These are phyloP conservation scores for Protomyces macrosporus DNA, from an alignment of 1,139 yeast genomes.

Conservation along the genomic window DNA sequence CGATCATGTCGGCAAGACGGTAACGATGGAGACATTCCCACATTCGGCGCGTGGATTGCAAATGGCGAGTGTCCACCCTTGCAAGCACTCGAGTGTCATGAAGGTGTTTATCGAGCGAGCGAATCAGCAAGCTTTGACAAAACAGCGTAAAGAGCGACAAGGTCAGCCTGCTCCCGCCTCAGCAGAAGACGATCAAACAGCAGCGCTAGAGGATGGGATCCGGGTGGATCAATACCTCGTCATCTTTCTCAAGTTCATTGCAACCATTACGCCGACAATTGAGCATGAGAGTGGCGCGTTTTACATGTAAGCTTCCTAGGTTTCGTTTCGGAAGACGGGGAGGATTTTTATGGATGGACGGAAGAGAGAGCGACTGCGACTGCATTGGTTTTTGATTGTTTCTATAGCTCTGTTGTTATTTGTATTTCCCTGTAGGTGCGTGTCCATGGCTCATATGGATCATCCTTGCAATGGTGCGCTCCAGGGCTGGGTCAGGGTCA, in stretches of 20 bases:
- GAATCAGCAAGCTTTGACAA: conserved; percentile 33
- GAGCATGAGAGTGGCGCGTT: conserved; percentile 59
- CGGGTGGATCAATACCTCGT: conserved; percentile 87
- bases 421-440: too few species aligned
- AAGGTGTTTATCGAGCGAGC: conserved; percentile 70
- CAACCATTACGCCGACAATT: conserved; percentile 96
- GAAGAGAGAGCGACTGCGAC: not conserved
- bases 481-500: too few species aligned
- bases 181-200: conserved; percentile 30
- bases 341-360: not conserved
- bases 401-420: too few species aligned
- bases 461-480: too few species aligned
- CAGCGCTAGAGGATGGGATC: conserved; percentile 48
- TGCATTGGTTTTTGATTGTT: not conserved
- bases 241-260: conserved; percentile 83
- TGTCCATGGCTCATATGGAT: too few species aligned
- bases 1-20: conserved; percentile 92
- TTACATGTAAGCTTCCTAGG: not conserved
- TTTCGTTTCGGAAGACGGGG: conserved; percentile 48
- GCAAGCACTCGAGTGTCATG: conserved; percentile 94
- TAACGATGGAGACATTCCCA: conserved; percentile 90
- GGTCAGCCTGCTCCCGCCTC: not conserved
- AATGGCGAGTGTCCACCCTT: conserved; percentile 90
- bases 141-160: conserved; percentile 1
- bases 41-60: conserved; percentile 65